Percentiles rank a stretch among this genome's conserved stretches.
Evolutionary conservation across 2,329 filamentous ascomycete genomes (phyloP).

Genomic region (Dryadomyces quercus-mongolicae): DNA sequence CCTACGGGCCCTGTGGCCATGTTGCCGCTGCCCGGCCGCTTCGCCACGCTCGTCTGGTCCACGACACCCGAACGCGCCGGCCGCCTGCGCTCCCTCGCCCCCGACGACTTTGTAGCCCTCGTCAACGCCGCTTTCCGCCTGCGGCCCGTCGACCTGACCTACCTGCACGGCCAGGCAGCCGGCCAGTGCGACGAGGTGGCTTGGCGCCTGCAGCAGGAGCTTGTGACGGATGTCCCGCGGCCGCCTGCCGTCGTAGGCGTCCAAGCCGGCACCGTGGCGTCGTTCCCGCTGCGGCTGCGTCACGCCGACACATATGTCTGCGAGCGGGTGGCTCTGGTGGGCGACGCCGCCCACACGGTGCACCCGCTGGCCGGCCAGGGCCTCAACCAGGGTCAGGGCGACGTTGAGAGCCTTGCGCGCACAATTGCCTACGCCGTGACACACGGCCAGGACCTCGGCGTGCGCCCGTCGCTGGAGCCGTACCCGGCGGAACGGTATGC

Average conservation of each 20-base stretch:
- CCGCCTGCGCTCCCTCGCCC: conserved; percentile 61
- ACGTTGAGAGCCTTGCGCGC: conserved; percentile 66
- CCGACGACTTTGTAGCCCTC: conserved; percentile 67
- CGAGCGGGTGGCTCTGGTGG: conserved; percentile 82
- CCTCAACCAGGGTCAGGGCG: conserved; percentile 83
- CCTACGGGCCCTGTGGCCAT: conserved; percentile 86
- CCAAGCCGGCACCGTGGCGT: conserved; percentile 70
- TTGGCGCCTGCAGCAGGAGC: conserved; percentile 57
- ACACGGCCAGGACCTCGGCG: conserved; percentile 81
- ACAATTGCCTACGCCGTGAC: conserved; percentile 65
- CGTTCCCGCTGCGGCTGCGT: conserved; percentile 81
- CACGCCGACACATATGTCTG: conserved; percentile 91
- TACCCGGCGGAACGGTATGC: conserved; percentile 76
- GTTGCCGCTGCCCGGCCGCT: conserved; percentile 74
- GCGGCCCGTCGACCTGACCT: conserved; percentile 64
- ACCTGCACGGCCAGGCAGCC: conserved; percentile 55
- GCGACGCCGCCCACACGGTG: conserved; percentile 89
- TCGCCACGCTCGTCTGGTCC: conserved; percentile 86
- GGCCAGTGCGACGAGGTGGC: conserved; percentile 30
- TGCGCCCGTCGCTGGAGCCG: conserved; percentile 61
- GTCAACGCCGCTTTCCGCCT: conserved; percentile 92
- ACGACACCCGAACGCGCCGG: conserved; percentile 73
- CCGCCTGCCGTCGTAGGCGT: conserved; percentile 52
- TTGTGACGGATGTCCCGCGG: conserved; percentile 23
- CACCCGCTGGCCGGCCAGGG: conserved; percentile 93